These are phyloP conservation scores for Thinopyrum elongatum DNA, from an alignment of 176 grass and related monocot genomes.

Conservation along the genomic window DNA sequence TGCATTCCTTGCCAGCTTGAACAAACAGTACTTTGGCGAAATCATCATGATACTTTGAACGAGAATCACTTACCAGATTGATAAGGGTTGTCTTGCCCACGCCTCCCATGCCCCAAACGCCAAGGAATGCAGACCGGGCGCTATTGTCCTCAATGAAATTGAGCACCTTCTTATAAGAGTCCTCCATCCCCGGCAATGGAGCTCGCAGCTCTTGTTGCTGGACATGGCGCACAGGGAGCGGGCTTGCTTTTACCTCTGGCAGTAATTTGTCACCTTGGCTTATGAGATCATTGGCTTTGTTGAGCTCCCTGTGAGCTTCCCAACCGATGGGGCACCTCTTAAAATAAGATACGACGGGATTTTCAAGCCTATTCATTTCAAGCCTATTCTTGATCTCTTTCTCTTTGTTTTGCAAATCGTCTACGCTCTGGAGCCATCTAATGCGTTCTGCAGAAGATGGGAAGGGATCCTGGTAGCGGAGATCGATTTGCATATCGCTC, in stretches of 20 bases:
- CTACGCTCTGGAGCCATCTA: not conserved
- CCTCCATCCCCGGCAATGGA: not conserved
- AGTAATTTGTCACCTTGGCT: not conserved
- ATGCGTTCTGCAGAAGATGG: not conserved
- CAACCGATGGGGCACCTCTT: not conserved
- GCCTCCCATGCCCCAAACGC: not conserved
- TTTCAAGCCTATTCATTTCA: not conserved
- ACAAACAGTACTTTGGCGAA: not conserved
- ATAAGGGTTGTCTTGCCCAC: slow-evolving; percentile 2
- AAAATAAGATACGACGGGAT: not conserved
- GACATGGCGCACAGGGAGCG: not conserved
- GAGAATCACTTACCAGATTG: not conserved
- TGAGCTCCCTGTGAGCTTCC: not conserved
- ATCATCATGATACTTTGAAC: not conserved
- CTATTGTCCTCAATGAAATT: not conserved
- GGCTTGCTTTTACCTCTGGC: not conserved
- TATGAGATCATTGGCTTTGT: not conserved
- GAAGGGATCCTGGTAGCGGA: not conserved
- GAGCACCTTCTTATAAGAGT: not conserved
- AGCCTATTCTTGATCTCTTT: not conserved
- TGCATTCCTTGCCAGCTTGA: not conserved
- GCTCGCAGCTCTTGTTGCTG: not conserved
- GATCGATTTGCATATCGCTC: not conserved
- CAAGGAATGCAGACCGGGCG: not conserved
- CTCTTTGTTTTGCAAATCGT: not conserved